These are phyloP conservation scores for Pelargonium citronellum DNA, from an alignment of 441 rosid genomes.

Conservation along the genomic window DNA sequence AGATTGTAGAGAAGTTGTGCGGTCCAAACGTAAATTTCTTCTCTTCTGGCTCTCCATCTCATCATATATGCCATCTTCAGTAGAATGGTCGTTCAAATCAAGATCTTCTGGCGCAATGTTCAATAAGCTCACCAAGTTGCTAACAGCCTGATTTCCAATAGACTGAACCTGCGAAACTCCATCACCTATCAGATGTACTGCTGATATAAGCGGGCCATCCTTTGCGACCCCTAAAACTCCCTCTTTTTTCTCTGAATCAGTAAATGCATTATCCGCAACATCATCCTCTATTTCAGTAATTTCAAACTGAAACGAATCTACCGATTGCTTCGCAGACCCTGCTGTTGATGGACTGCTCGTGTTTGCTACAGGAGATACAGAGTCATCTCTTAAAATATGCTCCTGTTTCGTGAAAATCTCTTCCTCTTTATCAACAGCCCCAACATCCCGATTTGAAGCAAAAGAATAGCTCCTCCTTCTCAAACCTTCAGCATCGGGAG, in stretches of 20 bases:
- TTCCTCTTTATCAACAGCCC: slow-evolving; percentile 44
- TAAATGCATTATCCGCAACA: slow-evolving; percentile 34
- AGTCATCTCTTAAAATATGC: slow-evolving; percentile 40
- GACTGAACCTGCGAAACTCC: slow-evolving; percentile 98
- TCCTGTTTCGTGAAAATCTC: slow-evolving; percentile 41
- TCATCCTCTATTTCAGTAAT: slow-evolving; percentile 72
- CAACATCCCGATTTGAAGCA: slow-evolving; percentile 43
- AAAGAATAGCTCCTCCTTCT: slow-evolving; percentile 51
- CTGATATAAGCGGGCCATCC: slow-evolving; percentile 82
- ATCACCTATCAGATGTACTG: slow-evolving; percentile 90
- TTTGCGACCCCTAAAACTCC: slow-evolving; percentile 38
- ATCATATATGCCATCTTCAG: slow-evolving; percentile 58
- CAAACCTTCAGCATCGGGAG: slow-evolving; percentile 61
- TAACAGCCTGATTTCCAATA: slow-evolving; percentile 93
- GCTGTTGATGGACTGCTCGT: slow-evolving; percentile 39
- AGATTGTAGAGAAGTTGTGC: slow-evolving; percentile 77
- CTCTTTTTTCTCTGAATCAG: slow-evolving; percentile 44
- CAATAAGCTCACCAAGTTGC: slow-evolving; percentile 80
- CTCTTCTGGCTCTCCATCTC: slow-evolving; percentile 60
- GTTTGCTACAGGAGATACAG: slow-evolving; percentile 35
- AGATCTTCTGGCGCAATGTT: slow-evolving; percentile 70
- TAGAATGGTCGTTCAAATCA: slow-evolving; percentile 54
- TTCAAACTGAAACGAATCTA: slow-evolving; percentile 52
- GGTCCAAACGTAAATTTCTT: slow-evolving; percentile 41
- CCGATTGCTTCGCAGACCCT: slow-evolving; percentile 43